Conservation (phyloP, 768 basidiomycete species). For the Mycena indigotica region DNA sequence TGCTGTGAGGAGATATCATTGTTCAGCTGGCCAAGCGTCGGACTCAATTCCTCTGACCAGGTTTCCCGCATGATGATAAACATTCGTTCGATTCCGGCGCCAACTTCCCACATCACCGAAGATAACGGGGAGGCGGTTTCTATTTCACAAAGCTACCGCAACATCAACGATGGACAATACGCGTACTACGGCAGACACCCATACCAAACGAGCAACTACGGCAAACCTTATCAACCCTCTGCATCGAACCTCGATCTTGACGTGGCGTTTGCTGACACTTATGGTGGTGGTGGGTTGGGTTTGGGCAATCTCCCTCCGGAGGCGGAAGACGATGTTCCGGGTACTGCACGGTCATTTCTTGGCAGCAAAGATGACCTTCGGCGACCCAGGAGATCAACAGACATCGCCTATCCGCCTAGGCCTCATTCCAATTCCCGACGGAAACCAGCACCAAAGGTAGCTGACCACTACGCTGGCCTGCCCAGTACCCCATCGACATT, state of each 20-base stretch:
- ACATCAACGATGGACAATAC: no score
- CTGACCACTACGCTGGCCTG: background rate
- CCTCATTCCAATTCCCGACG: background rate
- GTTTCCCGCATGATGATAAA: conserved; percentile 24
- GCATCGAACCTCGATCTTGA: background rate
- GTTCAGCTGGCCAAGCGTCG: background rate
- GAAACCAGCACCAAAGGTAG: background rate
- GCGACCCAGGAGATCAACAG: background rate
- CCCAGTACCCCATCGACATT: background rate
- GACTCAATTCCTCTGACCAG: background rate
- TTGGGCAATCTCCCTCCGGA: background rate
- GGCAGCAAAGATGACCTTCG: background rate
- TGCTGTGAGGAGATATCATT: conserved; percentile 3
- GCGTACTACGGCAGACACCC: background rate
- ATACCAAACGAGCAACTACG: background rate
- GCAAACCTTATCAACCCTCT: background rate
- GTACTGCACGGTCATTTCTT: background rate
- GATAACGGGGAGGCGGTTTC: no score
- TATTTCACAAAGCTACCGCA: background rate
- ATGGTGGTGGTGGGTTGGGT: background rate
- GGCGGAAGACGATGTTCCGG: no score
- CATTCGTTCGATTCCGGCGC: conserved; percentile 16
- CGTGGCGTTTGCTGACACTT: background rate
- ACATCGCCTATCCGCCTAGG: background rate
- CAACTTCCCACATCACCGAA: no score